Evolutionary conservation across 2,329 filamentous ascomycete species (phyloP), one percentile per base, ranked within the genome.

Genomic region (Colletotrichum musae): DNA sequence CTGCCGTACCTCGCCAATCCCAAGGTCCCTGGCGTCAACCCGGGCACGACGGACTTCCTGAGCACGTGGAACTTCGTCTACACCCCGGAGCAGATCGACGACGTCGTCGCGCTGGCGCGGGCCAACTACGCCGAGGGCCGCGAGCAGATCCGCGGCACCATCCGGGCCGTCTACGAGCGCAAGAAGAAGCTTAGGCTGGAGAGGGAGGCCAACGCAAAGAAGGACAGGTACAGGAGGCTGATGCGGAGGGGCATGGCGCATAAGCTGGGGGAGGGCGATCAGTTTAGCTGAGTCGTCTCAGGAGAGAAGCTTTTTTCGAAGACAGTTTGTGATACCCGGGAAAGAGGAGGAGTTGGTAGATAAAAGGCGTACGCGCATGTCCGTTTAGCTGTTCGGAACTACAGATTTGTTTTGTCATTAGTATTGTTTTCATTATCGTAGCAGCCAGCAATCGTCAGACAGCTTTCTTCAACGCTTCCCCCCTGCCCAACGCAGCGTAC

Each of bases 41-140:
- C 96, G 0, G 90, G 91, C 26, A 89, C 88, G 2, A 93, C 89
- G 61, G 94, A 97, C 70, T 98, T 94, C 80, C 90, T 98, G 84
- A 94, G 91, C 73, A 99, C 96, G 0, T 99, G 96, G 96, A 99
- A 99, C 78, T 98, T 98, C 78, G 91, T 98, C 36, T 99, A 98
- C 79, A 97, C 93, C 2, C 92, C 94, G 0, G 91, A 96, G 66
- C 92, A 99, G 79, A 91, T 99, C 60, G 95, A 98, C 74, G 88
- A 89, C 28, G 94, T 97, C 0, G 92, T 97, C 2, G 86, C 88
- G 5, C 86, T 99, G 32, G 95, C 96, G 1, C 87, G 90, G 64
- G 94, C 94, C 12, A 99, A 99, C 80, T 99, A 94, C 74, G 86
- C 89, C 6, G 94, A 97, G 78, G 94, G 95, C 1, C 88, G 89